Percentiles rank a stretch among this genome's conserved stretches.
Conservation (phyloP, 2,329 filamentous ascomycete species). For the Alternaria gansuensis region DNA sequence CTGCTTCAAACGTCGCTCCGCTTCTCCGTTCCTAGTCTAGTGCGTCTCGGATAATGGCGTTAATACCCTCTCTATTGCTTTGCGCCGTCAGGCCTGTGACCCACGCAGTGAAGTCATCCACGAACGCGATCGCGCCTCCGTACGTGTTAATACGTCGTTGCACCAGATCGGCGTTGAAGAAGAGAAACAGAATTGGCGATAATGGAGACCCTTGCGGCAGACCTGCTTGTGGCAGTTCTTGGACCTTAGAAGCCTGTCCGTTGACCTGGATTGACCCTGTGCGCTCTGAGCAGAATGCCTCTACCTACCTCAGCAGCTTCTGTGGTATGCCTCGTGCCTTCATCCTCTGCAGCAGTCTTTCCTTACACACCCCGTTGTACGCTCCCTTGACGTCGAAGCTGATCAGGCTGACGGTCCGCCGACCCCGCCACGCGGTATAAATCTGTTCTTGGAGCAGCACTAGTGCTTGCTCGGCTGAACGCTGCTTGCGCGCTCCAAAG, state of each 20-base stretch:
- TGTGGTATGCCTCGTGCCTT: no score
- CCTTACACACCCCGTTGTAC: constrained; percentile 14
- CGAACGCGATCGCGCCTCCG: no score
- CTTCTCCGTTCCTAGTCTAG: no score
- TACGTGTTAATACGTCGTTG: no score
- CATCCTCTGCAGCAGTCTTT: neutral
- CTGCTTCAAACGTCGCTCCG: no score
- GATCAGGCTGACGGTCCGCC: constrained; percentile 11
- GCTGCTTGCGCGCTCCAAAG: constrained; percentile 51
- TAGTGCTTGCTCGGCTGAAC: constrained; percentile 50
- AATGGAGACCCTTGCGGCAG: constrained; percentile 28
- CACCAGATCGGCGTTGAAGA: constrained; percentile 37
- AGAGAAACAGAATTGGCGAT: constrained; percentile 31
- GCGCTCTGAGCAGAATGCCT: no score
- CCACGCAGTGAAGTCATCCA: no score
- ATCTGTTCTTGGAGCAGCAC: constrained; percentile 9
- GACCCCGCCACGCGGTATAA: neutral
- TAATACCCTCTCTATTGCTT: no score
- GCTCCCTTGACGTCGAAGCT: constrained; percentile 23
- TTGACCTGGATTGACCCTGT: no score
- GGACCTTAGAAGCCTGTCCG: constrained; percentile 1
- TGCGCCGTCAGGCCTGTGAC: no score
- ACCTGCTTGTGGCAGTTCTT: constrained; percentile 23
- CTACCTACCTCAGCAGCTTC: no score
- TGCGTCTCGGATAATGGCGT: no score